Evolutionary conservation across 2,329 filamentous ascomycete genomes (phyloP).

Genomic region (Hyphodiscus sp.): DNA sequence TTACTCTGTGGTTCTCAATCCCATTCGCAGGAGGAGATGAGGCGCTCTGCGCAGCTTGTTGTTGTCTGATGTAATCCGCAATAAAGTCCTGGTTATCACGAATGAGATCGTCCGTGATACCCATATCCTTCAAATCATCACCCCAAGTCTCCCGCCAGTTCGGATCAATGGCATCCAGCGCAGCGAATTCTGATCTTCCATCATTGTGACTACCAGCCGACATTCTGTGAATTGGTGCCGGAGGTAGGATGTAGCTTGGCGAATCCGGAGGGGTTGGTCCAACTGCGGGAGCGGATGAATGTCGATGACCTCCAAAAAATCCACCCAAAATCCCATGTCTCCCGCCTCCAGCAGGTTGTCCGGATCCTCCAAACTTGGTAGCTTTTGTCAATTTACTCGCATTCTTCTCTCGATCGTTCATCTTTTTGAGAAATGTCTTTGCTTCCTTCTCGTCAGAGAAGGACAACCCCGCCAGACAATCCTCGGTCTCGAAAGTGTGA

Average conservation of each 20-base stretch:
- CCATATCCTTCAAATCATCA: constrained; percentile 55
- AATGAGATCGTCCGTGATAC: constrained; percentile 60
- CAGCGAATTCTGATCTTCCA: constrained; percentile 50
- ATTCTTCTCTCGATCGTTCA: constrained; percentile 93
- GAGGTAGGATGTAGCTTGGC: constrained; percentile 39
- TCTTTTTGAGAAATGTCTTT: constrained; percentile 94
- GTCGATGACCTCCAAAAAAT: constrained; percentile 52
- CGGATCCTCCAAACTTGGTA: constrained; percentile 61
- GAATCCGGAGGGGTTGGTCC: constrained; percentile 48
- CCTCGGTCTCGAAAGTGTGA: constrained; percentile 92
- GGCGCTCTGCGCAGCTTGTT: constrained; percentile 42
- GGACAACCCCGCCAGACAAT: constrained; percentile 82
- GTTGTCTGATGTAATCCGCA: constrained; percentile 54
- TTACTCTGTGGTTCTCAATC: constrained; percentile 36
- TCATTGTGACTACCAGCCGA: constrained; percentile 44
- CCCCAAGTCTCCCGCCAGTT: constrained; percentile 61
- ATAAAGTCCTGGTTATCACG: constrained; percentile 64
- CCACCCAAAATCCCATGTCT: constrained; percentile 49
- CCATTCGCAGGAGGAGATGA: constrained; percentile 35
- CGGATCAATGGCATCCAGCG: constrained; percentile 58
- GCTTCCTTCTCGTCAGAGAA: constrained; percentile 98
- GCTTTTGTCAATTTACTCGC: constrained; percentile 79
- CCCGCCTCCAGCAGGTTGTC: constrained; percentile 35
- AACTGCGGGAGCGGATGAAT: constrained; percentile 44
- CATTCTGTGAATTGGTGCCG: constrained; percentile 28